phyloP scores from a whole-genome alignment of 139 green algal species.

The Chlorella ohadii region DNA sequence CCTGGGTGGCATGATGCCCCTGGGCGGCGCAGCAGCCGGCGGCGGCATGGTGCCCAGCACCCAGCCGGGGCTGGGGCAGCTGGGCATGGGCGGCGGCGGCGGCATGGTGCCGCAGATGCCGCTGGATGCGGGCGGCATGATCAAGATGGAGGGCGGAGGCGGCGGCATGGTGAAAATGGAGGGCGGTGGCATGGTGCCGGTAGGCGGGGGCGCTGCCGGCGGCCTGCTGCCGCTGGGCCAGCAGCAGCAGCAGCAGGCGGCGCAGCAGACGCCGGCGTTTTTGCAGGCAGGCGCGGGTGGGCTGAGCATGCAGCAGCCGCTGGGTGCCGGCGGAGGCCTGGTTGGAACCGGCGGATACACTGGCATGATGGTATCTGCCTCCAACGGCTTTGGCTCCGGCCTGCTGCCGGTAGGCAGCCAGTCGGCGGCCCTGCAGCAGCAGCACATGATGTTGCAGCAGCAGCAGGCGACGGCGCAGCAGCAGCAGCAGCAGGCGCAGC shows the following conservation, averaged over 20 bases:
- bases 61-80: not conserved
- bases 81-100: not conserved
- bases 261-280: not conserved
- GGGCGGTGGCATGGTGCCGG: constrained; percentile 12
- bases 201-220: constrained; percentile 32
- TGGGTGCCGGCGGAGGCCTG: not conserved
- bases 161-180: not conserved
- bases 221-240: constrained; percentile 10
- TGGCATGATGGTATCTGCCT: not conserved
- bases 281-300: not conserved
- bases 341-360: not conserved
- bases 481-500: constrained; percentile 12
- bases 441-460: constrained; percentile 7
- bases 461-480: not conserved
- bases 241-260: constrained; percentile 20
- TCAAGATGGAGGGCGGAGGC: not conserved
- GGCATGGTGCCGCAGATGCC: not conserved
- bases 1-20: constrained; percentile 16
- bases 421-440: not conserved
- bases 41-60: constrained; percentile 25
- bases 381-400: not conserved
- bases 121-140: not conserved
- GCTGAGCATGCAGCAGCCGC: constrained; percentile 4
- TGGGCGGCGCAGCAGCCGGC: constrained; percentile 29
- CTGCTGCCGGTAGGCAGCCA: not conserved